phyloP scores from a whole-genome alignment of 495 filamentous ascomycete species.

The Podospora anserina region DNA sequence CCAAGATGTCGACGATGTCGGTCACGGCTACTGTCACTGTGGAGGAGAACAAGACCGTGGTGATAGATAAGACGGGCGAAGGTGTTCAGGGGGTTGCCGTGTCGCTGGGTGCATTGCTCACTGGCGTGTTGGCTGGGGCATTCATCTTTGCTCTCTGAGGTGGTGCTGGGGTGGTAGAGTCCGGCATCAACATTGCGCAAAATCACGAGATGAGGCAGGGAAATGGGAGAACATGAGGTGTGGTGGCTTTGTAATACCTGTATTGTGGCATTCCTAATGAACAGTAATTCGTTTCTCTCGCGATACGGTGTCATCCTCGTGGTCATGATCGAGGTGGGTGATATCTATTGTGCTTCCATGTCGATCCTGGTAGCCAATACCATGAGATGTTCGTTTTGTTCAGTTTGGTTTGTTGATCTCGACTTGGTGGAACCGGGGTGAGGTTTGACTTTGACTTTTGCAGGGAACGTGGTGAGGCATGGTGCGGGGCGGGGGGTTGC shows the following conservation, averaged over 20 bases:
- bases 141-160: neutral
- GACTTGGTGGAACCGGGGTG: constrained; percentile 17
- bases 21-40: neutral
- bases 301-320: neutral
- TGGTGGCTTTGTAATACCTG: neutral
- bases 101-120: neutral
- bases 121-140: neutral
- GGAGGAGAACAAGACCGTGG: neutral
- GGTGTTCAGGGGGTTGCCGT: neutral
- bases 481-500: neutral
- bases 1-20: neutral
- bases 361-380: constrained; percentile 17
- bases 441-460: constrained; percentile 8
- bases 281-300: neutral
- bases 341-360: constrained; percentile 15
- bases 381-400: constrained; percentile 7
- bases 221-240: neutral
- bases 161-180: neutral
- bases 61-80: neutral
- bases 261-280: neutral
- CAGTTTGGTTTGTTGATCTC: constrained; percentile 20
- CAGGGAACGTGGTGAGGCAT: constrained; percentile 12
- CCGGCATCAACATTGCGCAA: neutral
- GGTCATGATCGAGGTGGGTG: neutral
- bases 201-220: neutral